Conservation (phyloP, 768 basidiomycete species). For the Lanmaoa rubissima region DNA sequence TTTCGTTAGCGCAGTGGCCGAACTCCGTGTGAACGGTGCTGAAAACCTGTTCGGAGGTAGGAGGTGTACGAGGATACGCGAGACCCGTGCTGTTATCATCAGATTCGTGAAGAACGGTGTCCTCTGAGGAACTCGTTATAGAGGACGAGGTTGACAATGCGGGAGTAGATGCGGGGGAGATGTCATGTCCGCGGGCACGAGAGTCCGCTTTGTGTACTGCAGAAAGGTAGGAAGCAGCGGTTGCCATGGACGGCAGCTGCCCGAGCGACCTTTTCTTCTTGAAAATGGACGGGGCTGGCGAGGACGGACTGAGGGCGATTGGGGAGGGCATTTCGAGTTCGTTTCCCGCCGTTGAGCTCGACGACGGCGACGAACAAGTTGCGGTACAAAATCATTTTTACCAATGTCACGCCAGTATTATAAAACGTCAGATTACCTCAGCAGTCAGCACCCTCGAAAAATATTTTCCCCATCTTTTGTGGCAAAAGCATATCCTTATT, state of each 20-base stretch:
- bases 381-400: slow-evolving; percentile 6
- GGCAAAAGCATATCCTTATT: background rate
- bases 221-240: slow-evolving; percentile 59
- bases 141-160: slow-evolving; percentile 75
- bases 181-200: slow-evolving; percentile 50
- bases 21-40: slow-evolving; percentile 86
- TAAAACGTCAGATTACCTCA: slow-evolving; percentile 25
- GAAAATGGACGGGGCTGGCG: slow-evolving; percentile 56
- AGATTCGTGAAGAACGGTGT: slow-evolving; percentile 57
- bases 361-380: slow-evolving; percentile 15
- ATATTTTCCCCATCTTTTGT: background rate
- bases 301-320: slow-evolving; percentile 57
- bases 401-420: slow-evolving; percentile 20
- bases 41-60: slow-evolving; percentile 79
- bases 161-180: slow-evolving; percentile 61
- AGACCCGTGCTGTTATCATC: slow-evolving; percentile 58
- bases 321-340: slow-evolving; percentile 49
- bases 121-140: slow-evolving; percentile 65
- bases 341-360: slow-evolving; percentile 7
- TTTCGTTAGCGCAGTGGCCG: slow-evolving; percentile 82
- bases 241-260: slow-evolving; percentile 40
- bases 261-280: slow-evolving; percentile 50
- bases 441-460: slow-evolving; percentile 11
- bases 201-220: slow-evolving; percentile 67
- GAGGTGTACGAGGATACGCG: slow-evolving; percentile 59